Percentiles rank a stretch among this genome's conserved stretches.
These are phyloP conservation scores for Salix suchowensis DNA, from an alignment of 345 rosid genomes.

Conservation along the genomic window DNA sequence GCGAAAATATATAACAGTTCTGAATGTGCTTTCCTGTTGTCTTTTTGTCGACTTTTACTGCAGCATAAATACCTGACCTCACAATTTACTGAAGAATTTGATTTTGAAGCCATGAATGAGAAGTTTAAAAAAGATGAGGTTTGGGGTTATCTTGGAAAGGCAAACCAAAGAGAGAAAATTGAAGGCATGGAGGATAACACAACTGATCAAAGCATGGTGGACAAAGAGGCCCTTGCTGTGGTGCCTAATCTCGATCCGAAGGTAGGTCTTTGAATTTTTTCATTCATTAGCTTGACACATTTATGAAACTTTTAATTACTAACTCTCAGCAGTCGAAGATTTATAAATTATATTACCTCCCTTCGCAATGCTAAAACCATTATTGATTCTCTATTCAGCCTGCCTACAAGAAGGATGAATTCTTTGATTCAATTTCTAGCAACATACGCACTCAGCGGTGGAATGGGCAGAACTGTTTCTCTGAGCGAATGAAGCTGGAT, in stretches of 20 bases:
- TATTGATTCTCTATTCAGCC: conserved; percentile 26
- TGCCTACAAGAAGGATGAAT: conserved; percentile 45
- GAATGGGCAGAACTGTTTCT: conserved; percentile 30
- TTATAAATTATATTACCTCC: neutral
- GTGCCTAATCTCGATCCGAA: conserved; percentile 16
- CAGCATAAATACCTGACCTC: conserved; percentile 14
- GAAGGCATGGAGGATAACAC: conserved; percentile 12
- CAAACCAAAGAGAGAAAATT: conserved; percentile 16
- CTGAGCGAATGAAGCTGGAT: conserved; percentile 37
- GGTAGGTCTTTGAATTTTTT: conserved; percentile 4
- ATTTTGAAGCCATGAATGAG: conserved; percentile 76
- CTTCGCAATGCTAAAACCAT: neutral
- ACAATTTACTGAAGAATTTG: conserved; percentile 59
- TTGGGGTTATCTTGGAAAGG: conserved; percentile 60
- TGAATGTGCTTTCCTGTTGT: neutral
- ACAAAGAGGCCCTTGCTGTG: conserved; percentile 1
- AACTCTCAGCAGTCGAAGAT: too few species aligned
- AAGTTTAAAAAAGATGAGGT: conserved; percentile 63
- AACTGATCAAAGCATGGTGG: conserved; percentile 1
- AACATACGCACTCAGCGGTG: conserved; percentile 28
- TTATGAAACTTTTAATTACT: neutral
- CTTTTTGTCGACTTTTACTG: conserved; percentile 16
- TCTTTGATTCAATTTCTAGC: conserved; percentile 45
- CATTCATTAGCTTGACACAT: neutral
- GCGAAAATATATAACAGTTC: neutral